Base-by-base conservation (phyloP, 352 stramenopile species). In the Thraustochytrium sp. region DNA sequence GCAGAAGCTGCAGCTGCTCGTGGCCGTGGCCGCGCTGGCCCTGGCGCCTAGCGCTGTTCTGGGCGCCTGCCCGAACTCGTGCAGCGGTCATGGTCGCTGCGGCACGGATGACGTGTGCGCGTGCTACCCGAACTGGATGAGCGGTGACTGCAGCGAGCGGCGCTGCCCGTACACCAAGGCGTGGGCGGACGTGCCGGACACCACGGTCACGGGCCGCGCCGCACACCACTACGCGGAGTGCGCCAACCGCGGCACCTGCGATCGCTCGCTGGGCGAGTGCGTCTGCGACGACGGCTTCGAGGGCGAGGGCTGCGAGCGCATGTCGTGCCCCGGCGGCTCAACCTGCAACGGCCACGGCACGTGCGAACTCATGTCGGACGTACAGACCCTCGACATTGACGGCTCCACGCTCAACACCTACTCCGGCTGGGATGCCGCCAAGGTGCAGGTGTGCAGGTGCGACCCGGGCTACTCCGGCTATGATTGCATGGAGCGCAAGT, bases 31-130 rank as follows among this genome's bases (percentile, higher is more conserved):
- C 36, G 59, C 26, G 18, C 3, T 54, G 23, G 62, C 62, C 18
- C 36, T 54, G n/a, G 31, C 44, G 3, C 37, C 40, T 5, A 38
- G 36, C 11, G 5, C 18, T 0, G 68, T 80, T 23, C 2, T n/a
- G 2, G 44, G 34, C 37, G 68, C 31, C 5, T 80, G 68, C 40
- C 31, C 31, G 21, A 94, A 94, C 54, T 90, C 89, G 44, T 95
- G 92, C 88, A 94, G 92, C 73, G 92, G 90, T 2, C 91, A 96
- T 64, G 92, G 92, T 34, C 93, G 89, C 5, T 95, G 92, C 87
- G 89, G 90, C 38, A 90, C 91, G 82, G 94, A 95, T 85, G 91
- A 94, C 86, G 92, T 93, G 85, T 95, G 92, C 87, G 91, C 90
- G 86, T 96, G 92, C 90, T 95, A 93, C 87, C 38, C 42, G 42